Evolutionary conservation across 352 stramenopile genomes (phyloP).

Genomic region (Peronospora farinosa): DNA sequence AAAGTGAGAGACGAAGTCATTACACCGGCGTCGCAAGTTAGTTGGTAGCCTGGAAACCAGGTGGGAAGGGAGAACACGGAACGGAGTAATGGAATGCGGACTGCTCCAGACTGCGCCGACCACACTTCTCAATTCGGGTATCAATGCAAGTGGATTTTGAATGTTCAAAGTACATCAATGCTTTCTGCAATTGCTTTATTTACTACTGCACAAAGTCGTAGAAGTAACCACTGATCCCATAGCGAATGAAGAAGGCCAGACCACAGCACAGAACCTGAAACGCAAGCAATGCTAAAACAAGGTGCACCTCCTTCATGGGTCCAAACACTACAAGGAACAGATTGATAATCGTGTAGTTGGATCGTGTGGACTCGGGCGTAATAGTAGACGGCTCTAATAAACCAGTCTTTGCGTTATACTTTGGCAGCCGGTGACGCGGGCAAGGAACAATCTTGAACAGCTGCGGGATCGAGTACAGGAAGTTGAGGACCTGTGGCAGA

Average conservation of each 20-base stretch:
- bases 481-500: slow-evolving; percentile 97
- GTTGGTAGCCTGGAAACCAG: slow-evolving; percentile 24
- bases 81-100: no score
- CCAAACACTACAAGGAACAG: slow-evolving; percentile 81
- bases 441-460: slow-evolving; percentile 97
- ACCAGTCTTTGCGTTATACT: slow-evolving; percentile 89
- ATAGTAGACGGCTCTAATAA: slow-evolving; percentile 91
- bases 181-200: slow-evolving; percentile 6
- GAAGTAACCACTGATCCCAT: slow-evolving; percentile 81
- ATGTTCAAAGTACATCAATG: neutral
- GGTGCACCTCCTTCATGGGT: slow-evolving; percentile 69
- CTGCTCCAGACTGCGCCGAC: no score
- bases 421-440: slow-evolving; percentile 95
- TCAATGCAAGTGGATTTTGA: neutral
- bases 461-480: slow-evolving; percentile 96
- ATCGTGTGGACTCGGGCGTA: slow-evolving; percentile 67
- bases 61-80: neutral
- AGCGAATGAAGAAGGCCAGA: slow-evolving; percentile 80
- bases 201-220: slow-evolving; percentile 83
- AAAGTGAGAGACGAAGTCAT: slow-evolving; percentile 37
- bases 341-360: slow-evolving; percentile 88
- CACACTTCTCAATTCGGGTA: no score
- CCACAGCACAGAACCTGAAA: slow-evolving; percentile 72
- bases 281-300: slow-evolving; percentile 59
- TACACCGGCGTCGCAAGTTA: slow-evolving; percentile 31